These are phyloP conservation scores for Colletotrichum caudatum DNA, from an alignment of 2,329 filamentous ascomycete genomes.

Conservation along the genomic window DNA sequence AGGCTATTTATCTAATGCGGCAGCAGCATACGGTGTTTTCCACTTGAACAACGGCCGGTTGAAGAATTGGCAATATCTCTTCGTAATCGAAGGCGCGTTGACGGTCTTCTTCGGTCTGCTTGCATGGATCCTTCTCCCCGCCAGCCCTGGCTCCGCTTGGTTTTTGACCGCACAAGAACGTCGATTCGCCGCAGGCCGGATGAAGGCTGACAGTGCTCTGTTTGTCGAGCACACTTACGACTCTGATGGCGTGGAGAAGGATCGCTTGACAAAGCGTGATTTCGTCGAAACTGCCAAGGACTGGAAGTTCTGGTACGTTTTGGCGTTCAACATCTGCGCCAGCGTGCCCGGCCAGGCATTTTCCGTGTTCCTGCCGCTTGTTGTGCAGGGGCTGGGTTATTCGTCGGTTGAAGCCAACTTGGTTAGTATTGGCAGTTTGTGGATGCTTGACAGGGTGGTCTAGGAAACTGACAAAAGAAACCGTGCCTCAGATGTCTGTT, in stretches of 20 bases:
- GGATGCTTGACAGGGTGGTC: too few species aligned
- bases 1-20: conserved; percentile 14
- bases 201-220: conserved; percentile 50
- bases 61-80: conserved; percentile 58
- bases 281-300: conserved; percentile 50
- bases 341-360: conserved; percentile 50
- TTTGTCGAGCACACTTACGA: conserved; percentile 48
- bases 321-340: conserved; percentile 50
- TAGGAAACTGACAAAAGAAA: background rate
- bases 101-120: conserved; percentile 55
- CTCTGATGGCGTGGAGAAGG: conserved; percentile 37
- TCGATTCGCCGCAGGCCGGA: conserved; percentile 51
- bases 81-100: conserved; percentile 57
- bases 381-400: conserved; percentile 50
- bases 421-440: conserved; percentile 31
- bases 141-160: conserved; percentile 52
- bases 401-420: conserved; percentile 45
- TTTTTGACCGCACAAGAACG: conserved; percentile 55
- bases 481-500: conserved; percentile 46
- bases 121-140: conserved; percentile 54
- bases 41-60: conserved; percentile 50
- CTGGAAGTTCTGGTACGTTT: conserved; percentile 53
- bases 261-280: conserved; percentile 48
- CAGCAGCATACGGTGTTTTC: conserved; percentile 54
- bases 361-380: conserved; percentile 50